Evolutionary conservation across 345 rosid species (phyloP).

Genomic region (Euphorbia tirucalli): DNA sequence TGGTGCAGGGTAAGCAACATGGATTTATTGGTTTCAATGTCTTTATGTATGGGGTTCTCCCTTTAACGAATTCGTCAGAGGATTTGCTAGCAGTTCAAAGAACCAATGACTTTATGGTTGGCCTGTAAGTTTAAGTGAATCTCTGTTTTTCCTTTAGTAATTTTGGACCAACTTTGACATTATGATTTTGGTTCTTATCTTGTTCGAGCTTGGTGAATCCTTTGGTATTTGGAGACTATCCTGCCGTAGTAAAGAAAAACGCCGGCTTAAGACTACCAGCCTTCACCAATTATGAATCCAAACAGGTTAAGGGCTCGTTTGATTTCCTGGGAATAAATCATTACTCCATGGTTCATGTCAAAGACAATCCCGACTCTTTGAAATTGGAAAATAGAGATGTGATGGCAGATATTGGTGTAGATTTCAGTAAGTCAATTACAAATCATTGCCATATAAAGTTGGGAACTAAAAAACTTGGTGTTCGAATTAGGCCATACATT

Average conservation of each 20-base stretch:
- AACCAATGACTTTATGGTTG: conserved; percentile 35
- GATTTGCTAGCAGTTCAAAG: conserved; percentile 39
- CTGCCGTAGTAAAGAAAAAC: conserved; percentile 52
- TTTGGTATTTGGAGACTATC: conserved; percentile 68
- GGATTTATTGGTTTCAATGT: conserved; percentile 40
- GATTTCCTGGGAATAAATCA: conserved; percentile 57
- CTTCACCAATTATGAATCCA: conserved; percentile 54
- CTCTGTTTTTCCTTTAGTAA: not conserved
- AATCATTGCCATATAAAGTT: not conserved
- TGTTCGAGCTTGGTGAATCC: conserved; percentile 58
- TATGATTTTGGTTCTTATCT: not conserved
- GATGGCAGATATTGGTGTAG: conserved; percentile 30
- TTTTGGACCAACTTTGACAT: not conserved
- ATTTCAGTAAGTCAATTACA: conserved; percentile 18
- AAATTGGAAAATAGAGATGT: conserved; percentile 32
- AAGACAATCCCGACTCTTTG: conserved; percentile 28
- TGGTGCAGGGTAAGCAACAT: conserved; percentile 36
- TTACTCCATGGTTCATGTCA: conserved; percentile 28
- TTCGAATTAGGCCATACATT: too few species aligned
- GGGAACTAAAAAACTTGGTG: not conserved
- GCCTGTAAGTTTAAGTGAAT: conserved; percentile 32
- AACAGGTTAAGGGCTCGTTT: conserved; percentile 52
- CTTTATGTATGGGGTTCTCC: conserved; percentile 18
- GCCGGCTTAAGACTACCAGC: conserved; percentile 63
- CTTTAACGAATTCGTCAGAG: conserved; percentile 36